Evolutionary conservation across 2,329 filamentous ascomycete species (phyloP), one percentile per base, ranked within the genome.

Genomic region (Massarina eburnea): DNA sequence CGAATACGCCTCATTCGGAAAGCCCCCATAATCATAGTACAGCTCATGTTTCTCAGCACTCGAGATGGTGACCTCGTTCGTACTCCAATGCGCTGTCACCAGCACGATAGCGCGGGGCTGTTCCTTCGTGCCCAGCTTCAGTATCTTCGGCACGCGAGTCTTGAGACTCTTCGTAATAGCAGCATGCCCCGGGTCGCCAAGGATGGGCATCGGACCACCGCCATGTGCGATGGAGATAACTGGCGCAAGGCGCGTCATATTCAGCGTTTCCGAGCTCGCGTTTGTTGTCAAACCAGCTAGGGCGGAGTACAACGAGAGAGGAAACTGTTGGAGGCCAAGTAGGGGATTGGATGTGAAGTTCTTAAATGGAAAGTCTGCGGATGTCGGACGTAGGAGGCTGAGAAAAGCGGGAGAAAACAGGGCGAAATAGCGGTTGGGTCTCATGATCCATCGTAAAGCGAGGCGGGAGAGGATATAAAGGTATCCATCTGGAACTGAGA

Each of bases 21-120:
- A 84, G 15, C 79, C 79, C 55, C 74, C 75, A 66, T 84, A 85
- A 59, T 85, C 81, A 59, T 81, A 85, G 39, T 75, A 64, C 4
- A 85, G 67, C 2, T 68, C 57, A 45, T 78, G 81, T 19, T 69
- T 71, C 17, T 67, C 56, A 3, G 58, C 75, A 2, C 75, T 79
- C 10, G 78, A 80, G 46, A 85, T 76, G 33, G 73, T 76, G 1
- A 80, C 80, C 8, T 63, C 64, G 12, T 51, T 37, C 2, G 76
- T 76, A 2, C 73, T 74, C 81, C 80, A 83, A 67, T 83, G 80
- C 3, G 81, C 80, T 0, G 81, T 83, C 12, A 83, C 73, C 24
- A 83, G 66, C 8, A 82, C 68, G 36, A 83, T 81, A 19, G 77
- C 80, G 8, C 71, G 70, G 0, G 75, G 77, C 10, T 76, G 71